These are phyloP conservation scores for Penicillium ochrochloron DNA, from an alignment of 495 filamentous ascomycete species.

Conservation along the genomic window DNA sequence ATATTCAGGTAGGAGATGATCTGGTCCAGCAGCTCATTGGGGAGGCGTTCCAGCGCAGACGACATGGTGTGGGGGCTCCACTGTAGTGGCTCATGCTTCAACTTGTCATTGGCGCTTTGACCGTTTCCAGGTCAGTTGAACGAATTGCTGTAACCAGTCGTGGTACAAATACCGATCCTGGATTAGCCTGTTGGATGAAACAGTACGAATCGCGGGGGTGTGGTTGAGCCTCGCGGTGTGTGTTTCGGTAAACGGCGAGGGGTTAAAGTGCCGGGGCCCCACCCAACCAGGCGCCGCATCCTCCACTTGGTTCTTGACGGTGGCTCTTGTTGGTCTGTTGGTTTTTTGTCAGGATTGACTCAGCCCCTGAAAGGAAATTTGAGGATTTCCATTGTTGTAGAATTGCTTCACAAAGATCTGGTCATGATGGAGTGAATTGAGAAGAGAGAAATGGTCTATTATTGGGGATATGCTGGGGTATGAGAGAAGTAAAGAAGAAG, in stretches of 20 bases:
- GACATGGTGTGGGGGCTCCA: conserved; percentile 18
- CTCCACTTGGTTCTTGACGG: conserved; percentile 20
- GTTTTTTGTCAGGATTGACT: conserved; percentile 34
- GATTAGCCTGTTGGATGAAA: not conserved
- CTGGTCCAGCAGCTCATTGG: conserved; percentile 49
- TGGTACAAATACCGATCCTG: no score
- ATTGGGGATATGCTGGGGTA: not conserved
- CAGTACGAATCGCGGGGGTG: not conserved
- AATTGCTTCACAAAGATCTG: not conserved
- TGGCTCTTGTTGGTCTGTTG: not conserved
- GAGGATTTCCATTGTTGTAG: not conserved
- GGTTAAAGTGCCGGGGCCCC: conserved; percentile 34
- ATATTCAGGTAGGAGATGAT: conserved; percentile 39
- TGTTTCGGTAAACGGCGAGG: conserved; percentile 24
- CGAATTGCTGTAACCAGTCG: no score
- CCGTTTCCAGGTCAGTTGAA: not conserved
- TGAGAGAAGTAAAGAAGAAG: not conserved
- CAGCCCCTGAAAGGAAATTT: conserved; percentile 16
- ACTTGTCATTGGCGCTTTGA: conserved; percentile 14
- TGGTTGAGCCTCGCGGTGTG: not conserved
- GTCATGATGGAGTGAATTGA: not conserved
- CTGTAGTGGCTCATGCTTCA: not conserved
- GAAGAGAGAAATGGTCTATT: not conserved
- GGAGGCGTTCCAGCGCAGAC: conserved; percentile 32
- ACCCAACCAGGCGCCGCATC: conserved; percentile 12